Evolutionary conservation across 2,329 filamentous ascomycete species (phyloP), one percentile per base, ranked within the genome.

Genomic region (Aspergillus persii): DNA sequence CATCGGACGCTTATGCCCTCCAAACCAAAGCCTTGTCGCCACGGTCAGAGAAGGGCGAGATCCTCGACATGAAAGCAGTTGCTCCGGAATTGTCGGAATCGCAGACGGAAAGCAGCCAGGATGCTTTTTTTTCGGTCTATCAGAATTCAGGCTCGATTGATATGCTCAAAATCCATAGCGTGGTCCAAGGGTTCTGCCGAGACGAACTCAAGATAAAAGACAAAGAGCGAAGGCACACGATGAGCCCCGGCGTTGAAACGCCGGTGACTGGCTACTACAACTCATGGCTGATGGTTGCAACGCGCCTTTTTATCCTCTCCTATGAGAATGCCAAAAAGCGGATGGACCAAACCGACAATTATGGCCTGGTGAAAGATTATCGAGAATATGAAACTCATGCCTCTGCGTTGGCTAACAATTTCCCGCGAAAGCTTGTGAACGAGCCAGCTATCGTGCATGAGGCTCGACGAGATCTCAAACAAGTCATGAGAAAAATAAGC

Each of bases 341-440:
- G 53, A 80, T 80, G 66, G 68, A 70, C 44, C 66, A 69, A 3
- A 71, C 71, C 15, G 66, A 73, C 33, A 71, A 73, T 47, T 72
- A 69, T 23, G 77, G 76, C 9, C 71, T 79, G 8, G 74, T 80
- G 6, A 76, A 76, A 23, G 79, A 81, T 57, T 79, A 79, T 62
- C 74, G 78, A 30, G 79, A 81, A 58, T 81, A 80, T 61, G 74
- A 80, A 56, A 79, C 76, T 1, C 79, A 81, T 57, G 77, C 74
- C 4, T 74, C 75, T 9, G 67, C 71, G 11, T 63, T 81, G 12
- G 68, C 71, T 57, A 73, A 73, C 36, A 72, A 77, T 53, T 79
- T 75, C 53, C 73, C 75, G 15, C 74, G 75, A 57, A 73, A 68
- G 47, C 59, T 68, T 4, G 55, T 65, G 9, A 66, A 67, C 23